phyloP scores from a whole-genome alignment of 371 early-diverging fungal species.

The Mortierella sp. region DNA sequence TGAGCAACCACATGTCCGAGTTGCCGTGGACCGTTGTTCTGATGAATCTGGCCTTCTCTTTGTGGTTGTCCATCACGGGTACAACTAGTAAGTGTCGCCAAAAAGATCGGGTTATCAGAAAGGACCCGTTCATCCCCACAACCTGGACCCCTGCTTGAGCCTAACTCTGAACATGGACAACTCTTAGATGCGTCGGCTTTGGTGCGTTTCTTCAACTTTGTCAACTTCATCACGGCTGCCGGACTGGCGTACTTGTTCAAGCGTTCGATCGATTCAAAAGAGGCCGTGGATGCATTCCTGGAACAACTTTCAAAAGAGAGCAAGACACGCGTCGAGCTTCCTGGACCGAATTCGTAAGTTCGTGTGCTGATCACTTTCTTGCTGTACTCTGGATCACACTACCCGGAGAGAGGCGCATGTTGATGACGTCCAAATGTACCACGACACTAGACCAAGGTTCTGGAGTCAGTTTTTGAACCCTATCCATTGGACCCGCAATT shows the following conservation, averaged over 20 bases:
- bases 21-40: conserved; percentile 27
- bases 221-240: conserved; percentile 32
- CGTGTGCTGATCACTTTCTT: too few relatives aligned
- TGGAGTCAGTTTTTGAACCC: conserved; percentile 62
- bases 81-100: conserved; percentile 35
- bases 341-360: conserved; percentile 36
- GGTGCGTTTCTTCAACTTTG: conserved; percentile 31
- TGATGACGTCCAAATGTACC: too few relatives aligned
- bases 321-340: conserved; percentile 16
- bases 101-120: too few relatives aligned
- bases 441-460: conserved; percentile 29
- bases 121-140: too few relatives aligned
- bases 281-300: conserved; percentile 16
- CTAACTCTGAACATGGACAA: background rate
- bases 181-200: conserved; percentile 22
- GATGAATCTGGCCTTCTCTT: conserved; percentile 13
- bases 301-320: conserved; percentile 32
- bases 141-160: too few relatives aligned
- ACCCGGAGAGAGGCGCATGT: too few relatives aligned
- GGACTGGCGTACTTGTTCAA: conserved; percentile 37
- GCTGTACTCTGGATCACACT: too few relatives aligned
- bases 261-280: conserved; percentile 26
- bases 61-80: conserved; percentile 39
- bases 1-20: conserved; percentile 32
- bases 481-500: conserved; percentile 54